Conservation (phyloP, 225 moss, liverwort and hornwort genomes). For the Neckera pumila region DNA sequence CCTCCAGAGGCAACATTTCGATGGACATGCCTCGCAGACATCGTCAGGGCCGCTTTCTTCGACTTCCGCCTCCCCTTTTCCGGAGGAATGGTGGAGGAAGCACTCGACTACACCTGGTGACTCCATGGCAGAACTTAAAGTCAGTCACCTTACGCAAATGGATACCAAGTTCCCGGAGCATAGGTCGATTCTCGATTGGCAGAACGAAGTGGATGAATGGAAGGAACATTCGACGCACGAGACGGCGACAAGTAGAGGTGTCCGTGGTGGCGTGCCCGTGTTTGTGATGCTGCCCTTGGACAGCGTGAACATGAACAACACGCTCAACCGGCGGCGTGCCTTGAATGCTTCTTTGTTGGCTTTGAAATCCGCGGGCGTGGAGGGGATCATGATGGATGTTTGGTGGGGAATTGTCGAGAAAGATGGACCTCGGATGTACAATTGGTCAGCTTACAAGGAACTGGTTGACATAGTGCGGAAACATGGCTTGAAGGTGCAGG, state of each 20-base stretch:
- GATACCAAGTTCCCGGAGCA: conserved; percentile 37
- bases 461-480: conserved; percentile 48
- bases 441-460: conserved; percentile 70
- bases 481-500: conserved; percentile 65
- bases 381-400: conserved; percentile 87
- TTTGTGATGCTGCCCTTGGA: conserved; percentile 74
- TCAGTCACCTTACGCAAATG: conserved; percentile 13
- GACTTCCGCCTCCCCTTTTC: conserved; percentile 8
- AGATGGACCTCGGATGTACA: conserved; percentile 49
- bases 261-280: conserved; percentile 57
- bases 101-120: conserved; percentile 8
- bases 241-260: conserved; percentile 55
- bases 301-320: conserved; percentile 57
- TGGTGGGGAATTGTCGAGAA: conserved; percentile 94
- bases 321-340: conserved; percentile 49
- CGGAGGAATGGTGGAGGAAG: conserved; percentile 48
- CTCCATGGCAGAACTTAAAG: conserved; percentile 30
- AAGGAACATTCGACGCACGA: conserved; percentile 52
- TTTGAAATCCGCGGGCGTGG: conserved; percentile 60
- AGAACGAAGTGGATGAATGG: conserved; percentile 34
- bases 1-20: conserved; percentile 22
- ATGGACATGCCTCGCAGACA: conserved; percentile 8
- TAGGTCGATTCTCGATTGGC: conserved; percentile 55
- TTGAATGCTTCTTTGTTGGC: conserved; percentile 61
- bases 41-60: conserved; percentile 11